Evolutionary conservation across 2,329 filamentous ascomycete species (phyloP), one percentile per base, ranked within the genome.

Genomic region (Penicillium vulpinum): DNA sequence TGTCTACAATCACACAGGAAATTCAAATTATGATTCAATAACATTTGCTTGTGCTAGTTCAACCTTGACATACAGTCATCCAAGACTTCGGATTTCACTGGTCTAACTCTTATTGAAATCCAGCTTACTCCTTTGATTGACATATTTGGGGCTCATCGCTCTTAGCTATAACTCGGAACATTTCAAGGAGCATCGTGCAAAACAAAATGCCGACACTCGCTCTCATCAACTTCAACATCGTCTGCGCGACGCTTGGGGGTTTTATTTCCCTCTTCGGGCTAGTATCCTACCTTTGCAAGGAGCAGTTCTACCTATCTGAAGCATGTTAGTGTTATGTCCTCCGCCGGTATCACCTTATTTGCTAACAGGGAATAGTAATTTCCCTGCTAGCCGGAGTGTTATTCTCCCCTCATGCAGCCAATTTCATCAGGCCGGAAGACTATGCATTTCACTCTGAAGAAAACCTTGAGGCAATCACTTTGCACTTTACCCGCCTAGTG

Each of bases 181-280:
- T n/a, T 35, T 40, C 16, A 60, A 48, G 24, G 28, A 52, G 54
- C 62, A 33, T 33, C 21, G 28, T 22, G 28, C 18, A 33, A 29
- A 35, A 1, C 29, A 69, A 63, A 46, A 85, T 88, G 85, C 85
- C 85, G 58, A 85, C 80, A 41, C 78, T 92, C 41, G 81, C 82
- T 6, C 67, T 88, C 33, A 86, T 83, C 61, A 89, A 92, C 72
- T 96, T 96, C 81, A 95, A 96, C 75, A 89, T 94, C 62, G 84
- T 92, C 53, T 86, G 90, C 70, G 88, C 89, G 51, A 84, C 90
- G 8, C 76, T 96, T 13, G 92, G 92, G 15, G 92, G 90, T 2
- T 97, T 95, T 77, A 87, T 97, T 60, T 91, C 90, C 0, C 65
- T 95, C n/a, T 97, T 96, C 69, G 92, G 91, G 4, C 78, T 97